Conservation (phyloP, 2,329 filamentous ascomycete species). For the Aschersonia sp. region DNA sequence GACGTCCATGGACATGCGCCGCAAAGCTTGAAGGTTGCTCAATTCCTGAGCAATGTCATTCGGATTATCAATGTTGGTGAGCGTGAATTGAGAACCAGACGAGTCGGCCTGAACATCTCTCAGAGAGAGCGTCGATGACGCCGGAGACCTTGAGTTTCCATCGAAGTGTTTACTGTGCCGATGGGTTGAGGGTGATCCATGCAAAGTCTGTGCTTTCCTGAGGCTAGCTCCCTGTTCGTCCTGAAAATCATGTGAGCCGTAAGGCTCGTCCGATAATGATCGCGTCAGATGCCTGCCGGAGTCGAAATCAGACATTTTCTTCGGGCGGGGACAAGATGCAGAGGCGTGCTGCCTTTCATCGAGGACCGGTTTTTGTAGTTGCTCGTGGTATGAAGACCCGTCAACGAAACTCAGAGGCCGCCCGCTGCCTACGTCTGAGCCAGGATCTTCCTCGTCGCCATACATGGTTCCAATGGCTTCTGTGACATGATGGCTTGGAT, state of each 20-base stretch:
- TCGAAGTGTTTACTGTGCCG: constrained; percentile 26
- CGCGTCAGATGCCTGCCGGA: constrained; percentile 26
- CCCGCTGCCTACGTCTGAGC: constrained; percentile 28
- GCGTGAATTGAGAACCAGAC: constrained; percentile 52
- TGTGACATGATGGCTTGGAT: constrained; percentile 86
- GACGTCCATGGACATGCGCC: constrained; percentile 91
- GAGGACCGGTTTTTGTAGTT: constrained; percentile 21
- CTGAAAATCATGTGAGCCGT: constrained; percentile 12
- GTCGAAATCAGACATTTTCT: constrained; percentile 17
- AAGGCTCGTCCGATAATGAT: constrained; percentile 30
- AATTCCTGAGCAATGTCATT: constrained; percentile 84
- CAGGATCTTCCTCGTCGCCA: constrained; percentile 55
- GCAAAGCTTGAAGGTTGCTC: constrained; percentile 79
- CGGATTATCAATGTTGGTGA: constrained; percentile 81
- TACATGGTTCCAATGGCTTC: constrained; percentile 89
- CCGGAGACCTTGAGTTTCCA: constrained; percentile 23
- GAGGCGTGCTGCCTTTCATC: constrained; percentile 1
- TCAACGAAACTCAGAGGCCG: constrained; percentile 63
- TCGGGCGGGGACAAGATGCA: constrained; percentile 7
- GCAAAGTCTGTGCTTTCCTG: constrained; percentile 29
- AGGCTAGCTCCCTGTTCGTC: constrained; percentile 16
- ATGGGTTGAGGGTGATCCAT: constrained; percentile 23
- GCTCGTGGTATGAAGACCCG: constrained; percentile 38
- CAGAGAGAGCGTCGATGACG: constrained; percentile 37
- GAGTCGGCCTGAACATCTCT: constrained; percentile 46